These are phyloP conservation scores for Chionographis japonica DNA, from an alignment of 106 monocot species.

Conservation along the genomic window DNA sequence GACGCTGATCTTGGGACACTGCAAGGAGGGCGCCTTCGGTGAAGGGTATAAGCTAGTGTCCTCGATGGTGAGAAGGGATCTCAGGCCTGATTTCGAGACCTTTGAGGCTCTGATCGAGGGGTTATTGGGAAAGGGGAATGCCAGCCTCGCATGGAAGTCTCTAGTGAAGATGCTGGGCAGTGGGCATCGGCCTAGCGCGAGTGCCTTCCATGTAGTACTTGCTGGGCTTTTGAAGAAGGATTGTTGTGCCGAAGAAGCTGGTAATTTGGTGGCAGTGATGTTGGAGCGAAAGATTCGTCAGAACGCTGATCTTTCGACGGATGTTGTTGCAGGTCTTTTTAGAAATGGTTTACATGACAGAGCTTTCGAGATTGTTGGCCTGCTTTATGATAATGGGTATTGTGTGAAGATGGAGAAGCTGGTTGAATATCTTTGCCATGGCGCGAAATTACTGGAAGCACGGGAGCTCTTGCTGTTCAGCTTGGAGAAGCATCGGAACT, in stretches of 20 bases:
- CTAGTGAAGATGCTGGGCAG: slow-evolving; percentile 64
- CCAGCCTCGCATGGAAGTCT: slow-evolving; percentile 47
- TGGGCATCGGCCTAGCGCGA: slow-evolving; percentile 62
- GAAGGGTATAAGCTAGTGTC: slow-evolving; percentile 55
- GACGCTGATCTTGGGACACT: slow-evolving; percentile 69
- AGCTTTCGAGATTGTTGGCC: slow-evolving; percentile 44
- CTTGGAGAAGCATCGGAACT: slow-evolving; percentile 38
- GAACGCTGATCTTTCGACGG: slow-evolving; percentile 63
- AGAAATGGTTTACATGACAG: slow-evolving; percentile 27
- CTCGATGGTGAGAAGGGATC: slow-evolving; percentile 62
- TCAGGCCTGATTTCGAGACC: slow-evolving; percentile 55
- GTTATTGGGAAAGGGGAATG: slow-evolving; percentile 35
- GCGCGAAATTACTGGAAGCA: slow-evolving; percentile 58
- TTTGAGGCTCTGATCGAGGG: slow-evolving; percentile 53
- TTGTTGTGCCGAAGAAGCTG: slow-evolving; percentile 35
- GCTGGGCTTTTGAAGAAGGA: slow-evolving; percentile 36
- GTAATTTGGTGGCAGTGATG: slow-evolving; percentile 54
- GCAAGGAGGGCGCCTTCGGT: slow-evolving; percentile 44
- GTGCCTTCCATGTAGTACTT: slow-evolving; percentile 63
- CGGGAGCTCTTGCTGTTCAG: slow-evolving; percentile 58
- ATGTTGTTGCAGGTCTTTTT: slow-evolving; percentile 32
- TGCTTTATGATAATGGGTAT: slow-evolving; percentile 70
- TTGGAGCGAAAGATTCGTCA: slow-evolving; percentile 76
- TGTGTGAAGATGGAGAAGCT: slow-evolving; percentile 72
- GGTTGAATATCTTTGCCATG: slow-evolving; percentile 32